Base-by-base conservation (phyloP, 768 basidiomycete genomes). In the Panus rudis region DNA sequence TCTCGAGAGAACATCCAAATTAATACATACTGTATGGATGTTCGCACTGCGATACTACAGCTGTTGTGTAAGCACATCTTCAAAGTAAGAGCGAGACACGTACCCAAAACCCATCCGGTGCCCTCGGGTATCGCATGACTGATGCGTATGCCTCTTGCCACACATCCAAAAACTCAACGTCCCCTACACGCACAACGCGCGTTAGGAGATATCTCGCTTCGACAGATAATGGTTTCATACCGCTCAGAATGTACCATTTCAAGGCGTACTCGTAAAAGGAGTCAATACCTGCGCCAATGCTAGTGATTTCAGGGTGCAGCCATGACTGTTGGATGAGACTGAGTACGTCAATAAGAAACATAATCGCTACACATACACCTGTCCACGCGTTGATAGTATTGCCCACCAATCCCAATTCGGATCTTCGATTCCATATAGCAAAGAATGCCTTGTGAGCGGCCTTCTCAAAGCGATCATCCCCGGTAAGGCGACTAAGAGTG, bases 261-360 rank as follows among this genome's bases (percentile, higher is more conserved):
- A 92, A 63, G 10, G 91, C 87, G 61, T 93, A 93, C 59, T 99
- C 96, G 57, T 86, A 92, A 60, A 94, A 96, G 3, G 88, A 92
- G 60, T 98, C 96, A 32, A 96, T 81, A 1, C 96, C 96, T 5
- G 96, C 96, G 20, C 94, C 94, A 24, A 93, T 86, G 1, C 84
- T 77, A 21, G 80, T 81, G 6, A 83, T 64, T 49, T 90, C 83
- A 14, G 92, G 90, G 37, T 69, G 63, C 12, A 73, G 75, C 92
- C 92, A 96, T 26, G 66, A 60, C 88, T 85, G 57, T 19, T 7
- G 6, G 21, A 35, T 17, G 33, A 7, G 6, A 10, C 28, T 16
- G 12, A 28, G 20, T 23, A 19, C 19, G 24, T 16, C 6, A 42
- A 34, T 24, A 31, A n/a, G 26, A 30, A 23, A 39, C 11, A 22